Evolutionary conservation across 768 basidiomycete genomes (phyloP), one percentile per base, ranked within the genome.

Genomic region (Leccinum boreale): DNA sequence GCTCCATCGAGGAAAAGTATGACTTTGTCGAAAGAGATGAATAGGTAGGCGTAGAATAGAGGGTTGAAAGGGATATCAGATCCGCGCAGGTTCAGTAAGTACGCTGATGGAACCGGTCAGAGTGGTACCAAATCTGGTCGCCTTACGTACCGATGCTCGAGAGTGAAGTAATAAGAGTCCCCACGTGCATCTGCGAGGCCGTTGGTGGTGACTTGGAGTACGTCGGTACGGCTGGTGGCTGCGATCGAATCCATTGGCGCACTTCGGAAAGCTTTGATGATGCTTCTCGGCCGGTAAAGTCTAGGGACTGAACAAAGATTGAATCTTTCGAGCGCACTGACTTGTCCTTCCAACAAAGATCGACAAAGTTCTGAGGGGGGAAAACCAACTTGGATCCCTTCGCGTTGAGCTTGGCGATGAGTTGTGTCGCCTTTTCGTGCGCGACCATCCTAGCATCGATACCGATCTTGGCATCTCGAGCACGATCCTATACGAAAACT

Each of bases 1-100:
- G 71, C 71, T 42, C 74, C 63, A 61, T 95, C 92, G 39, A 94
- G 75, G 77, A 96, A 96, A 10, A 96, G 73, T n/a, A 85, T 76
- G 6, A 82, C 78, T n/a, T 70, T 71, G 12, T 85, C 77, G 9
- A 82, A 68, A 4, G 85, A 81, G 42, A 98, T 79, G 65, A 87
- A 90, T 19, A 95, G 74, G 68, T 96, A 98, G 0, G 90, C 83
- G 52, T 89, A 90, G 76, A 97, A 96, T 9, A 98, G 82, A 0
- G 96, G 96, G 68, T 92, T 94, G 78, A 85, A 92, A 0, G 92
- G 92, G 49, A 98, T 87, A 66, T 98, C 95, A 3, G 84, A 81
- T 35, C 94, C 95, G 50, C 96, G 88, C 54, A 95, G 76, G 67
- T 98, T 98, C 33, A 98, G 77, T 3, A 90, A 66, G 77, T 92